Evolutionary conservation across 1,284 basidiomycete genomes (phyloP).

Genomic region (Somion occarium): DNA sequence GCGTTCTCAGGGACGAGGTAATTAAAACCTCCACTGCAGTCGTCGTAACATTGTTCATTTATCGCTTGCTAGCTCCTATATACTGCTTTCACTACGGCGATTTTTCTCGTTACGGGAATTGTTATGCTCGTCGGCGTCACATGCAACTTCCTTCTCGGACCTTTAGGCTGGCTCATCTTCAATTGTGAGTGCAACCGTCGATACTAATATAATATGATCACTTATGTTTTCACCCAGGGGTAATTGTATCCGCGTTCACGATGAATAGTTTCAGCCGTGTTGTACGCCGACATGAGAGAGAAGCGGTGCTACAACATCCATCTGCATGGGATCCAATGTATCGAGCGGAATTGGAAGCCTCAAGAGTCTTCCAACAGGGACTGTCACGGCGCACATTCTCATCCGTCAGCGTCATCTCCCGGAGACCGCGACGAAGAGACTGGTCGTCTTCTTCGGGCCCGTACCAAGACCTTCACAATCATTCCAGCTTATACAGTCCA

Average conservation of each 20-base stretch:
- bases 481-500: neutral
- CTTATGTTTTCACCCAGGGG: slow-evolving; percentile 36
- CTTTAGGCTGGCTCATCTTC: slow-evolving; percentile 47
- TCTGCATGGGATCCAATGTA: slow-evolving; percentile 35
- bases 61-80: slow-evolving; percentile 45
- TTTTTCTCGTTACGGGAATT: slow-evolving; percentile 45
- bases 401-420: slow-evolving; percentile 18
- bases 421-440: slow-evolving; percentile 14
- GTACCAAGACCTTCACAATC: slow-evolving; percentile 4
- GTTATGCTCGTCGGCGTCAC: slow-evolving; percentile 48
- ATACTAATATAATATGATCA: neutral
- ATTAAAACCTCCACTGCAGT: slow-evolving; percentile 1
- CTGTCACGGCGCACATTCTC: slow-evolving; percentile 20
- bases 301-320: slow-evolving; percentile 49
- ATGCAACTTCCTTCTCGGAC: slow-evolving; percentile 37
- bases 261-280: slow-evolving; percentile 62
- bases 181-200: slow-evolving; percentile 42
- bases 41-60: neutral
- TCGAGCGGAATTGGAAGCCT: slow-evolving; percentile 22
- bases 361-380: slow-evolving; percentile 17
- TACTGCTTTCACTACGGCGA: slow-evolving; percentile 49
- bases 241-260: slow-evolving; percentile 50
- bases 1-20: slow-evolving; percentile 56
- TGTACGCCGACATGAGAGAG: slow-evolving; percentile 57
- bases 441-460: slow-evolving; percentile 1